Conservation (phyloP, 345 rosid species). For the Salix udensis region DNA sequence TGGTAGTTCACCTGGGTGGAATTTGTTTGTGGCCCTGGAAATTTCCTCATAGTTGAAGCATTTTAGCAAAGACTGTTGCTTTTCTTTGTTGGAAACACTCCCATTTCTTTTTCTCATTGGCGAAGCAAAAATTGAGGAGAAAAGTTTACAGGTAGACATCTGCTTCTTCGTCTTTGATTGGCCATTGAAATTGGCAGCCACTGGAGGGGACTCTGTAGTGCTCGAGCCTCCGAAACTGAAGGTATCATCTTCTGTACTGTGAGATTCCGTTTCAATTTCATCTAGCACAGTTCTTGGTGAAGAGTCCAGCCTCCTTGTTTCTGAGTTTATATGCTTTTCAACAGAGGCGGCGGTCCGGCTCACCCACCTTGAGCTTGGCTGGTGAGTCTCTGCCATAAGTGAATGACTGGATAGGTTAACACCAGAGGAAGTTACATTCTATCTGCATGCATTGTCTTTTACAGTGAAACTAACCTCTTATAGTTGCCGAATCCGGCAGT, state of each 20-base stretch:
- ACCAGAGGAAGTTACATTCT: background rate
- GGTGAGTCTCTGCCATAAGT: slow-evolving; percentile 22
- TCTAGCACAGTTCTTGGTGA: slow-evolving; percentile 61
- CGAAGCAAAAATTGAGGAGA: slow-evolving; percentile 53
- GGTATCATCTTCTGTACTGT: slow-evolving; percentile 54
- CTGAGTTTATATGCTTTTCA: slow-evolving; percentile 7
- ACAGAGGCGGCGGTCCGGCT: slow-evolving; percentile 19
- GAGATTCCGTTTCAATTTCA: slow-evolving; percentile 51
- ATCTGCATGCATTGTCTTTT: background rate
- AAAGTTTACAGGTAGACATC: slow-evolving; percentile 42
- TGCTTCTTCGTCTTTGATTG: slow-evolving; percentile 28
- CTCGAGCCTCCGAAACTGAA: slow-evolving; percentile 47
- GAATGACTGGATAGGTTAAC: background rate
- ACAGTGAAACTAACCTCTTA: slow-evolving; percentile 38
- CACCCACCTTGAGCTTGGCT: slow-evolving; percentile 31
- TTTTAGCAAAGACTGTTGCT: slow-evolving; percentile 46
- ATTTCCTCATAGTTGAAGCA: slow-evolving; percentile 77
- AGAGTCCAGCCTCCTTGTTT: slow-evolving; percentile 28
- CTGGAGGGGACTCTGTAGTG: slow-evolving; percentile 39
- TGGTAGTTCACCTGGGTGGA: slow-evolving; percentile 50
- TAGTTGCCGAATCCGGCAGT: slow-evolving; percentile 23
- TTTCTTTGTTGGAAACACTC: slow-evolving; percentile 29
- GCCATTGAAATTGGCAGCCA: slow-evolving; percentile 28
- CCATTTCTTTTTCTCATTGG: slow-evolving; percentile 46
- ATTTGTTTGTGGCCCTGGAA: slow-evolving; percentile 60